phyloP scores from a whole-genome alignment of 371 early-diverging fungal species.

The Quaeritorhiza haematococci region DNA sequence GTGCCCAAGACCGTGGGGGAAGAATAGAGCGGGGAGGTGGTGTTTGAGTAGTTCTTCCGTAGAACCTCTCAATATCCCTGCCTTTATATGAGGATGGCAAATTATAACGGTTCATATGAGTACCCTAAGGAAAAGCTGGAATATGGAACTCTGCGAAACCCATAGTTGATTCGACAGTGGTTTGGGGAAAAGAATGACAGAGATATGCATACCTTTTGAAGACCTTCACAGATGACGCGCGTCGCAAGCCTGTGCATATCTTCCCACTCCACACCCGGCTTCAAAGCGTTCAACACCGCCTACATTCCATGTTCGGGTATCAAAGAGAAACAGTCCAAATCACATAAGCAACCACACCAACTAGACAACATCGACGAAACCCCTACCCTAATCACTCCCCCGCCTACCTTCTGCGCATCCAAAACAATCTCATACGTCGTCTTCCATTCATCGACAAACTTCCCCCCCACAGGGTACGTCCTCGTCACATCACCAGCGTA shows the following conservation, averaged over 20 bases:
- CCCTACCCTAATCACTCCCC: neutral
- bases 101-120: too few species aligned
- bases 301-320: too few species aligned
- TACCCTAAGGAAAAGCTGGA: too few species aligned
- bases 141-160: too few species aligned
- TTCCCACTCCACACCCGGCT: constrained; percentile 82
- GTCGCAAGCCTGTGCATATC: constrained; percentile 79
- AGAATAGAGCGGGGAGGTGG: constrained; percentile 77
- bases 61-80: constrained; percentile 69
- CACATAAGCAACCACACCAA: too few species aligned
- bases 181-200: neutral
- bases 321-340: neutral
- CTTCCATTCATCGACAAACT: constrained; percentile 69
- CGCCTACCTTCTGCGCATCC: constrained; percentile 66
- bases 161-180: too few species aligned
- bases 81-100: neutral
- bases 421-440: constrained; percentile 79
- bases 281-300: constrained; percentile 54
- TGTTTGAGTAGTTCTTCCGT: constrained; percentile 61
- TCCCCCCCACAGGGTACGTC: constrained; percentile 79
- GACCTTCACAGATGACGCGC: constrained; percentile 68
- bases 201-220: constrained; percentile 42
- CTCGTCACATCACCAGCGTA: constrained; percentile 91
- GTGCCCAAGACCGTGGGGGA: constrained; percentile 81
- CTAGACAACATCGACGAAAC: too few species aligned